Percentiles rank a stretch among this genome's conserved stretches.
Conservation (phyloP, 257 asterid species). For the Jacaranda copaia region DNA sequence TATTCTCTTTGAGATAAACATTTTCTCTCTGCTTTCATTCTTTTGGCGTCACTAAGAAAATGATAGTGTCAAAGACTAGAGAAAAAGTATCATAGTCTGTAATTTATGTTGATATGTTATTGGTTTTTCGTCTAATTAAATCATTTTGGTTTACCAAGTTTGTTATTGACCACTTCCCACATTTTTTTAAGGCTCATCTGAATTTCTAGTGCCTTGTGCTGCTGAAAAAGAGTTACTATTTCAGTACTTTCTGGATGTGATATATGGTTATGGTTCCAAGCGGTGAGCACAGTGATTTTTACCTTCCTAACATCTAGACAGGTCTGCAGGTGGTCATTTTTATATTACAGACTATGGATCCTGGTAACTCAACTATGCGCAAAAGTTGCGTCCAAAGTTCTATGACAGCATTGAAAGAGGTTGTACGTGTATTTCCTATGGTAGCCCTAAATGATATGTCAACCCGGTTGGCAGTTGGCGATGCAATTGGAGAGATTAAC, state of each 20-base stretch:
- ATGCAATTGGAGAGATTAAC: slow-evolving; percentile 81
- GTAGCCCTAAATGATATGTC: slow-evolving; percentile 72
- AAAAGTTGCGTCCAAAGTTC: slow-evolving; percentile 77
- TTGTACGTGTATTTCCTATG: slow-evolving; percentile 90
- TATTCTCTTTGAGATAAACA: background rate
- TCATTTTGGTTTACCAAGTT: background rate
- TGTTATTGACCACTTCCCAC: slow-evolving; percentile 6
- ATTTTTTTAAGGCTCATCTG: slow-evolving; percentile 15
- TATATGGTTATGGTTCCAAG: slow-evolving; percentile 28
- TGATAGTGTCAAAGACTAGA: background rate
- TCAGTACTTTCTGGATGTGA: slow-evolving; percentile 24
- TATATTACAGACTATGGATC: slow-evolving; percentile 96
- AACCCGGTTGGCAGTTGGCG: slow-evolving; percentile 94
- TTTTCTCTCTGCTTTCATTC: background rate
- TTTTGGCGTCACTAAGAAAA: too few relatives aligned
- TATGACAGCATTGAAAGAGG: slow-evolving; percentile 78
- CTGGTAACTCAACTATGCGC: slow-evolving; percentile 88
- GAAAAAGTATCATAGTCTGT: slow-evolving; percentile 20
- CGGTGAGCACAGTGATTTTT: slow-evolving; percentile 27
- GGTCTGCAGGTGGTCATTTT: slow-evolving; percentile 92
- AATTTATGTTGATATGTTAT: slow-evolving; percentile 24
- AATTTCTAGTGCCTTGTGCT: slow-evolving; percentile 18
- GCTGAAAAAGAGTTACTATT: slow-evolving; percentile 15
- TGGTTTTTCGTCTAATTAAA: slow-evolving; percentile 14
- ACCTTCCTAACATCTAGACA: slow-evolving; percentile 79